Percentiles rank a stretch among this genome's conserved stretches.
Evolutionary conservation across 805 yeast species (phyloP).

Genomic region (Saccharomyces paradoxus): DNA sequence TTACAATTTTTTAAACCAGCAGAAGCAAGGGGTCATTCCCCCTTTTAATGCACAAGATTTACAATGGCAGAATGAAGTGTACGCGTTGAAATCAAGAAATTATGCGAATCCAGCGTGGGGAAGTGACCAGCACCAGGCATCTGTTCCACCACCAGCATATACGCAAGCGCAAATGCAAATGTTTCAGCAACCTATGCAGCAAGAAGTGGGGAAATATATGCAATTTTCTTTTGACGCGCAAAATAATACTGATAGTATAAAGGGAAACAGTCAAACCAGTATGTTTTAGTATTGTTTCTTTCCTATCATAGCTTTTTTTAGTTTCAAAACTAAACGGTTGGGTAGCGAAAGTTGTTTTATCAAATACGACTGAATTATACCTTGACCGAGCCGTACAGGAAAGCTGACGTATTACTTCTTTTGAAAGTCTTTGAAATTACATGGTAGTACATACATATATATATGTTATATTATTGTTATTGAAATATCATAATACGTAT

Average conservation of each 20-base stretch:
- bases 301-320: neutral
- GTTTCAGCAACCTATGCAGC: constrained; percentile 1
- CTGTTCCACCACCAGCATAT: neutral
- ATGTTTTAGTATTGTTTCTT: neutral
- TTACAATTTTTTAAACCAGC: neutral
- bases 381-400: neutral
- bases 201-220: neutral
- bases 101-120: neutral
- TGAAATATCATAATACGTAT: neutral
- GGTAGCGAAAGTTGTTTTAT: no score
- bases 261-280: neutral
- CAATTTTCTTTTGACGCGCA: constrained; percentile 1
- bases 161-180: constrained; percentile 1
- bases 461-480: neutral
- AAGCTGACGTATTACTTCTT: constrained; percentile 1
- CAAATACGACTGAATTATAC: no score
- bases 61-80: neutral
- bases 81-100: neutral
- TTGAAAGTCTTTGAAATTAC: constrained; percentile 1
- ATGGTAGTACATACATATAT: neutral
- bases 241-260: neutral
- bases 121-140: neutral
- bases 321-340: neutral
- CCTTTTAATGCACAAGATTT: neutral
- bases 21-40: neutral